These are phyloP conservation scores for Podila epigama DNA, from an alignment of 192 early-diverging fungal genomes.

Conservation along the genomic window DNA sequence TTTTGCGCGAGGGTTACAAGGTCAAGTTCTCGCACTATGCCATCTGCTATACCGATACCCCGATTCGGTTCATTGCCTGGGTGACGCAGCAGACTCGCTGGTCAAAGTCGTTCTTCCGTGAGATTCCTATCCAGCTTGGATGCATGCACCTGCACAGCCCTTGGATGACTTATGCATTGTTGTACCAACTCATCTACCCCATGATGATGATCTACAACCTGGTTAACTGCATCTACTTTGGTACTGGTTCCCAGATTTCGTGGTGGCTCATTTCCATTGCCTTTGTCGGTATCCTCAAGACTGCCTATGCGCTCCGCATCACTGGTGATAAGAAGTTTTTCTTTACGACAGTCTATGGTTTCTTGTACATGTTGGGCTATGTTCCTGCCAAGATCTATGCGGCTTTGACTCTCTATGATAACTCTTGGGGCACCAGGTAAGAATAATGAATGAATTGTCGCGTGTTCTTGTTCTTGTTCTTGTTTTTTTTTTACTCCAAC, in stretches of 20 bases:
- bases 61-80: conserved; percentile 62
- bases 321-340: conserved; percentile 51
- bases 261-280: conserved; percentile 57
- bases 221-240: conserved; percentile 50
- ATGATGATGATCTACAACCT: conserved; percentile 66
- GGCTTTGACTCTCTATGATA: conserved; percentile 62
- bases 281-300: conserved; percentile 56
- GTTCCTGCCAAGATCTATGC: conserved; percentile 68
- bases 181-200: conserved; percentile 68
- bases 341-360: conserved; percentile 56
- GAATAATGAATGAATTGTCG: background rate
- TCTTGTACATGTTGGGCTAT: conserved; percentile 61
- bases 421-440: conserved; percentile 64
- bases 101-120: conserved; percentile 71
- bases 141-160: conserved; percentile 62
- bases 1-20: conserved; percentile 53
- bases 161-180: conserved; percentile 67
- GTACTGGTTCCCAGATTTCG: conserved; percentile 33
- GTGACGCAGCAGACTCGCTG: conserved; percentile 70
- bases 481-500: background rate
- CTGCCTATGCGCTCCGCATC: conserved; percentile 49
- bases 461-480: background rate
- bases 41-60: conserved; percentile 68
- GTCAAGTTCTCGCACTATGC: conserved; percentile 65
- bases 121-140: conserved; percentile 56